Evolutionary conservation across 2,329 filamentous ascomycete genomes (phyloP).

Genomic region (Conoideocrella luteorostrata): DNA sequence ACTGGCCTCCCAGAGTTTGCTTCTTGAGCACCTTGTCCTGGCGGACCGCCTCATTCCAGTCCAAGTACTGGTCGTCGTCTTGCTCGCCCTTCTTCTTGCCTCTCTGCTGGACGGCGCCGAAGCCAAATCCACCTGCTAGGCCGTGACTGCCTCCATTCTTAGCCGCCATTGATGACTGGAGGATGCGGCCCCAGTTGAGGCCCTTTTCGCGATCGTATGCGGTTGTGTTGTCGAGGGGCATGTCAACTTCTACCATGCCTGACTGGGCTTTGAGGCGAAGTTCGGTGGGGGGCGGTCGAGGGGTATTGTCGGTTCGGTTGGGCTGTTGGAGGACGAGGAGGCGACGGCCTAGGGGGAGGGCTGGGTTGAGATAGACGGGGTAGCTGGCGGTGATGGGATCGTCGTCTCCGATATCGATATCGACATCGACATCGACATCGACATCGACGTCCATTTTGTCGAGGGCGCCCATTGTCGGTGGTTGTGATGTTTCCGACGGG

Average conservation of each 20-base stretch:
- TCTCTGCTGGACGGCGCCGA: constrained; percentile 42
- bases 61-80: constrained; percentile 42
- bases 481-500: too few relatives aligned
- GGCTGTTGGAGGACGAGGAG: constrained; percentile 86
- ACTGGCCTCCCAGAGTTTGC: constrained; percentile 81
- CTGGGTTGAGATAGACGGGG: constrained; percentile 78
- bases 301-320: constrained; percentile 58
- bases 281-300: constrained; percentile 52
- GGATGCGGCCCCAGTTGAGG: constrained; percentile 71
- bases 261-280: constrained; percentile 76
- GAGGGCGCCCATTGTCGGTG: constrained; percentile 3
- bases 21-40: constrained; percentile 67
- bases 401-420: constrained; percentile 32
- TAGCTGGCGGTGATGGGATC: constrained; percentile 72
- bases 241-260: constrained; percentile 85
- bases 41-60: constrained; percentile 62
- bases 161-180: constrained; percentile 53
- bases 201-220: constrained; percentile 84
- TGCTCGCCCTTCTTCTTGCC: constrained; percentile 33
- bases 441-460: constrained; percentile 18
- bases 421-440: too few relatives aligned
- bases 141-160: constrained; percentile 63
- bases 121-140: constrained; percentile 66
- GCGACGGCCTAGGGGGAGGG: constrained; percentile 53
- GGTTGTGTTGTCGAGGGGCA: constrained; percentile 65